A percentile compares a stretch with the other conserved stretches of the same genome.
Conservation (phyloP, 2,329 filamentous ascomycete genomes). For the Corniculantispora saksenae region DNA sequence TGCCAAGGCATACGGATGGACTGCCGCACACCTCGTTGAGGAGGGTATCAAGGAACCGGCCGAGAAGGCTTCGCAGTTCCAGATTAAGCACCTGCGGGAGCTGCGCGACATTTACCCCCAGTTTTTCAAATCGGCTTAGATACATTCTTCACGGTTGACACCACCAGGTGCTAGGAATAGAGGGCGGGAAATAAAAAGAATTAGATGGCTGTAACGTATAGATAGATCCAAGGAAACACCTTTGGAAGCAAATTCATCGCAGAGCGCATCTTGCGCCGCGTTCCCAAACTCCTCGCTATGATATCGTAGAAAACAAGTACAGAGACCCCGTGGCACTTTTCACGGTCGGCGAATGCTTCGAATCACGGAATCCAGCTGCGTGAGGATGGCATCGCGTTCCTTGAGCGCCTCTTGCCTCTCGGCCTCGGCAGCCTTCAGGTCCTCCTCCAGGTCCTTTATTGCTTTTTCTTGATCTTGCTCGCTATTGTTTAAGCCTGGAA, state of each 20-base stretch:
- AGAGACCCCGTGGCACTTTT: slow-evolving; percentile 25
- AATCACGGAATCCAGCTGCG: slow-evolving; percentile 62
- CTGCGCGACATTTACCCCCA: slow-evolving; percentile 77
- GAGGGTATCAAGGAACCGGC: slow-evolving; percentile 65
- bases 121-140: slow-evolving; percentile 67
- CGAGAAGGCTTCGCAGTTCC: slow-evolving; percentile 67
- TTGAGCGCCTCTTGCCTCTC: slow-evolving; percentile 64
- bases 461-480: slow-evolving; percentile 73
- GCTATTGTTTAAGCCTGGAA: slow-evolving; percentile 78
- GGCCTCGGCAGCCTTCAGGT: slow-evolving; percentile 62
- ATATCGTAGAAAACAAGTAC: slow-evolving; percentile 17
- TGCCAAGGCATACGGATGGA: slow-evolving; percentile 82
- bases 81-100: slow-evolving; percentile 75
- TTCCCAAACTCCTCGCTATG: slow-evolving; percentile 33
- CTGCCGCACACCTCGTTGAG: slow-evolving; percentile 81
- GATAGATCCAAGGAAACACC: not conserved
- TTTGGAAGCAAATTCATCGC: not conserved
- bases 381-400: slow-evolving; percentile 63
- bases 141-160: not conserved
- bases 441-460: slow-evolving; percentile 65
- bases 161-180: not conserved
- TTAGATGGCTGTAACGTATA: not conserved
- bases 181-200: not conserved
- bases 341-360: slow-evolving; percentile 60
- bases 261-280: not conserved